Conservation (phyloP, 2,329 filamentous ascomycete species). For the Davidsoniella eucalypti region DNA sequence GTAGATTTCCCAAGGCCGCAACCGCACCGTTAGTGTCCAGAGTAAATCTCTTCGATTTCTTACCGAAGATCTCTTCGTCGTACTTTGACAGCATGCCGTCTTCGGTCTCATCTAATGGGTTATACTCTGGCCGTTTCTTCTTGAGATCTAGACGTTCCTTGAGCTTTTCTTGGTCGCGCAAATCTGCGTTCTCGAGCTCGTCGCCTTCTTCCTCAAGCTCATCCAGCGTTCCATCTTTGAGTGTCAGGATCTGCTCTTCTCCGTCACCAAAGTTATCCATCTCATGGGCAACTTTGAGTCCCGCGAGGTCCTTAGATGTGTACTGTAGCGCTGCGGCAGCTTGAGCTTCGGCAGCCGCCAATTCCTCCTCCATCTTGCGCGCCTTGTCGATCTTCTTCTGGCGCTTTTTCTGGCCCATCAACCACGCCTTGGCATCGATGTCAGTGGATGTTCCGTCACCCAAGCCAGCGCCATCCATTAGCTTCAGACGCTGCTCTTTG, state of each 20-base stretch:
- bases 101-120: conserved; percentile 57
- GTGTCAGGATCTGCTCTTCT: conserved; percentile 75
- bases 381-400: conserved; percentile 79
- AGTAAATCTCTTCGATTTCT: conserved; percentile 77
- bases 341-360: conserved; percentile 56
- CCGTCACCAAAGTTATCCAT: conserved; percentile 57
- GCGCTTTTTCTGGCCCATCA: conserved; percentile 78
- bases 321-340: conserved; percentile 52
- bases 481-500: conserved; percentile 55
- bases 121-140: conserved; percentile 79
- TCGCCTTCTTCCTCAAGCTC: conserved; percentile 68
- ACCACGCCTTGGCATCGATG: conserved; percentile 70
- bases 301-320: conserved; percentile 70
- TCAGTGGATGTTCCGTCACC: conserved; percentile 60
- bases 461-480: conserved; percentile 67
- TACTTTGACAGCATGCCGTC: conserved; percentile 71
- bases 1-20: conserved; percentile 42
- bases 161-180: conserved; percentile 57
- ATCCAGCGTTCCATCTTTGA: conserved; percentile 84
- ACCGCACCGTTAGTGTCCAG: conserved; percentile 62
- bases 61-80: conserved; percentile 85
- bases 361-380: conserved; percentile 55
- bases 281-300: conserved; percentile 85
- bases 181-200: conserved; percentile 63
- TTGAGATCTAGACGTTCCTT: conserved; percentile 68